These are phyloP conservation scores for Durusdinium trenchii DNA, from an alignment of 73 alveolate genomes.

Conservation along the genomic window DNA sequence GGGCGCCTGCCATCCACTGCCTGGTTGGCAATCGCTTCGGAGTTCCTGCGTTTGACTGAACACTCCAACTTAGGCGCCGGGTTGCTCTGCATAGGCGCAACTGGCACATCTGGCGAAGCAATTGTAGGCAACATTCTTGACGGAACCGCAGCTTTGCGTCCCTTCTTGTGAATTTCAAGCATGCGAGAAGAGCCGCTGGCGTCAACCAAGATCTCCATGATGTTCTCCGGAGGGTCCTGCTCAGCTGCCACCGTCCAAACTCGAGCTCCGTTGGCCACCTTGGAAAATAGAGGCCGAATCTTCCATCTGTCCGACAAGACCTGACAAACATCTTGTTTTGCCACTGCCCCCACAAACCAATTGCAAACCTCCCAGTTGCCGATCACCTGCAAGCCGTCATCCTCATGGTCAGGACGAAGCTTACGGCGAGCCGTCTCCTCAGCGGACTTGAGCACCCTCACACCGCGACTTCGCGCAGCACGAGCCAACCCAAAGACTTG, in stretches of 20 bases:
- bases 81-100: too few relatives aligned
- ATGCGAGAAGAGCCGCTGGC: not conserved
- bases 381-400: not conserved
- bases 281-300: conserved; percentile 27
- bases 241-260: conserved; percentile 33
- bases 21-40: too few relatives aligned
- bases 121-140: too few relatives aligned
- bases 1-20: too few relatives aligned
- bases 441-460: not conserved
- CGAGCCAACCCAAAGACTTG: conserved; percentile 17
- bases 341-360: not conserved
- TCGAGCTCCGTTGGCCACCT: not conserved
- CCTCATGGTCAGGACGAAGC: not conserved
- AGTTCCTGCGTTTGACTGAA: too few relatives aligned
- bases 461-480: not conserved
- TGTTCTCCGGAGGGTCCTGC: not conserved
- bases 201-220: conserved; percentile 5
- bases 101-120: too few relatives aligned
- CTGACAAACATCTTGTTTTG: not conserved
- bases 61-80: too few relatives aligned
- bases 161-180: not conserved
- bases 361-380: not conserved
- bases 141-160: too few relatives aligned
- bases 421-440: not conserved
- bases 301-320: not conserved